Evolutionary conservation across 768 basidiomycete species (phyloP), one percentile per base, ranked within the genome.

Genomic region (Rhodotorula graminis): DNA sequence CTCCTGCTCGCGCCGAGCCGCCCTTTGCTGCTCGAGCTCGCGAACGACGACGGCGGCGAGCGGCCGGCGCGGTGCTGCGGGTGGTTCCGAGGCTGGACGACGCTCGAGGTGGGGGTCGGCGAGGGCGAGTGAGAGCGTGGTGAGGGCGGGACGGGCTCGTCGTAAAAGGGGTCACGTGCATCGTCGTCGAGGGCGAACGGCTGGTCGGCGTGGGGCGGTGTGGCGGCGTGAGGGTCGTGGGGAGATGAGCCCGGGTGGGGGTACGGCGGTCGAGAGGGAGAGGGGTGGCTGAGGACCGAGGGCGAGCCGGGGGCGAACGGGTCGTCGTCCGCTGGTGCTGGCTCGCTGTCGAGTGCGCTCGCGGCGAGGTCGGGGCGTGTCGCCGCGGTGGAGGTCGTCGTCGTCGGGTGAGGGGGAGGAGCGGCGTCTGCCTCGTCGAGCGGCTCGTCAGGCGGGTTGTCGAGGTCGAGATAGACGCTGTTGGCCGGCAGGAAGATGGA

Each of bases 381-480:
- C 3, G 25, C 50, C 25, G 23, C 9, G 27, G 58, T n/a, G 44
- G 5, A 9, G 6, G 64, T 44, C 33, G 33, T n/a, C 14, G 44
- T 12, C 14, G 64, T 44, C 33, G 33, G 29, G 16, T 40, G 60
- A 66, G 42, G 42, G 6, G 49, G 46, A 27, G 27, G 65, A 50
- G 46, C n/a, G 25, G 55, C 18, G 27, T 6, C 40, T 2, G 9
- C 10, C 25, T 23, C 19, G 11, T 42, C 58, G 31, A 27, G 21
- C 50, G 52, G 33, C 27, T 16, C 50, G n/a, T 29, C 60, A 27
- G 25, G 37, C 21, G 56, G 33, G 52, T 63, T 33, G 55, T 72
- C 71, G 14, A 72, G 61, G 12, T 61, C 47, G 12, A 65, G 61
- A 62, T 72, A 72, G 65, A 72, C 59, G 8, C 61, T 63, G 16